Conservation (phyloP, 768 basidiomycete species). For the Boletus barrowsii region DNA sequence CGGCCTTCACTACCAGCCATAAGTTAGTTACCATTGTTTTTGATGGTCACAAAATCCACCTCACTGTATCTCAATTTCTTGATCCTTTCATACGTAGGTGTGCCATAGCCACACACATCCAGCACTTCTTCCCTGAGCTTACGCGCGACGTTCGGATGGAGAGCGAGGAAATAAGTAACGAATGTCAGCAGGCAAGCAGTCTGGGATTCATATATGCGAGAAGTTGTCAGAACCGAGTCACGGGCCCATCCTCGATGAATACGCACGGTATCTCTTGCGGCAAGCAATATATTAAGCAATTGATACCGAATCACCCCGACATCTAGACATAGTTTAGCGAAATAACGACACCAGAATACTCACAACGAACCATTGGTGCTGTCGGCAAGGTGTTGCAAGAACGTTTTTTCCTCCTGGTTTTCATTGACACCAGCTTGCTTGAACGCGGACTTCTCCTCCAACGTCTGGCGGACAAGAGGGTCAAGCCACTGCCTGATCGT, state of each 20-base stretch:
- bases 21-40: constrained; percentile 3
- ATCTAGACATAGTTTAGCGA: constrained; percentile 41
- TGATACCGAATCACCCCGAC: constrained; percentile 69
- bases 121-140: constrained; percentile 62
- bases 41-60: constrained; percentile 15
- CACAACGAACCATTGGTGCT: constrained; percentile 54
- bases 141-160: constrained; percentile 53
- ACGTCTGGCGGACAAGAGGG: constrained; percentile 54
- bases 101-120: constrained; percentile 46
- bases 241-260: neutral
- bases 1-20: constrained; percentile 54
- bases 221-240: neutral
- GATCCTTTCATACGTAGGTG: constrained; percentile 56
- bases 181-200: constrained; percentile 70
- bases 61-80: constrained; percentile 64
- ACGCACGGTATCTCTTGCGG: constrained; percentile 73
- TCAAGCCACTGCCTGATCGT: constrained; percentile 48
- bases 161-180: constrained; percentile 65
- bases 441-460: constrained; percentile 43
- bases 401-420: constrained; percentile 52
- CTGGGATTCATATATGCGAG: constrained; percentile 30
- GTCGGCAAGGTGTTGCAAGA: constrained; percentile 65
- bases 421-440: constrained; percentile 38
- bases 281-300: constrained; percentile 71
- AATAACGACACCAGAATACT: neutral